Percentiles rank a stretch among this genome's conserved stretches.
Conservation (phyloP, 2,329 filamentous ascomycete genomes). For the Fusarium duplospermum region DNA sequence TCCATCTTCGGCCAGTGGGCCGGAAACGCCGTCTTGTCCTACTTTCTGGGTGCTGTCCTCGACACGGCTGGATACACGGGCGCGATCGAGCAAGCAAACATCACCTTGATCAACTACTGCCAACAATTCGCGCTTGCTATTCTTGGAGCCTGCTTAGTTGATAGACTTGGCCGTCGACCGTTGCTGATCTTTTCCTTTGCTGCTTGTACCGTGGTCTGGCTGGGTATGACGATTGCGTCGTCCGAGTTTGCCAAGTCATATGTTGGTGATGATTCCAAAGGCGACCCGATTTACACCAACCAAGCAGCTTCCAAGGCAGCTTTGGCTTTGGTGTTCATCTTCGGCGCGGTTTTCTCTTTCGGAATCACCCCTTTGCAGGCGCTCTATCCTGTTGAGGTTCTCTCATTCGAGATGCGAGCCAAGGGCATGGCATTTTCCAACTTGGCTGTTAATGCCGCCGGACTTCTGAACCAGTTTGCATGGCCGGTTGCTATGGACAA, state of each 20-base stretch:
- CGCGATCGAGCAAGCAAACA: conserved; percentile 60
- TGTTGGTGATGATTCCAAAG: not conserved
- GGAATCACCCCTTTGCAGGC: conserved; percentile 1
- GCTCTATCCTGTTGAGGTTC: conserved; percentile 63
- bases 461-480: conserved; percentile 59
- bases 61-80: conserved; percentile 36
- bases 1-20: conserved; percentile 66
- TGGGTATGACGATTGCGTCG: not conserved
- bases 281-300: not conserved
- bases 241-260: not conserved
- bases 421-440: conserved; percentile 65
- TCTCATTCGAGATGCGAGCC: conserved; percentile 63
- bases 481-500: conserved; percentile 59
- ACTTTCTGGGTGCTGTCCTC: conserved; percentile 64
- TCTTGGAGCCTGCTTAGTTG: conserved; percentile 58
- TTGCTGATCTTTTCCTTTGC: conserved; percentile 57
- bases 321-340: not conserved
- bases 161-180: conserved; percentile 62
- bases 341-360: not conserved
- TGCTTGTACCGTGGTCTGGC: conserved; percentile 13
- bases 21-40: conserved; percentile 62
- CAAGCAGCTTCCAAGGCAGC: not conserved
- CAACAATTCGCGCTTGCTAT: conserved; percentile 52
- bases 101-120: conserved; percentile 60
- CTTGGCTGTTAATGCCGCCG: conserved; percentile 56